Conservation (phyloP, 2,329 filamentous ascomycete species). For the Claviceps africana region DNA sequence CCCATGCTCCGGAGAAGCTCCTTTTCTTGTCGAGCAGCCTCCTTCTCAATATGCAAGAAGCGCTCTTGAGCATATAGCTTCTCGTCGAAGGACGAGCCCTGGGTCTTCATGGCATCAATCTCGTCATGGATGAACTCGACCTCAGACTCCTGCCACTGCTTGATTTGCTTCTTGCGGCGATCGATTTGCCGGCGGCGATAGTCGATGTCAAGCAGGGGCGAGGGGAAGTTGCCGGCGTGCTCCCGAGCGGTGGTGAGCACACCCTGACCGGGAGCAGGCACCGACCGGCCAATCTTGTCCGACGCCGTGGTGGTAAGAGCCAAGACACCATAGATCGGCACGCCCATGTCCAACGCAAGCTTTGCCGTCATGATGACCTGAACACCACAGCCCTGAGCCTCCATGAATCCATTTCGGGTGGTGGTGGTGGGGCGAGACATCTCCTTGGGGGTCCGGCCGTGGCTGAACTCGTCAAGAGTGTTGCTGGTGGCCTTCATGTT, state of each 20-base stretch:
- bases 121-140: constrained; percentile 87
- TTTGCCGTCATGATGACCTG: constrained; percentile 97
- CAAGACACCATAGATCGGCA: constrained; percentile 90
- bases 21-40: constrained; percentile 81
- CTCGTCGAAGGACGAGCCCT: constrained; percentile 62
- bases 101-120: constrained; percentile 75
- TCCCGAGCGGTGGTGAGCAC: constrained; percentile 91
- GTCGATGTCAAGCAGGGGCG: constrained; percentile 90
- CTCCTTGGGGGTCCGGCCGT: constrained; percentile 86
- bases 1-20: constrained; percentile 85
- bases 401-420: constrained; percentile 96
- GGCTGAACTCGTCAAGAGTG: constrained; percentile 87
- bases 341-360: constrained; percentile 94
- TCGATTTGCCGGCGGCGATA: constrained; percentile 94
- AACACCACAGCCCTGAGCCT: constrained; percentile 95
- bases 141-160: constrained; percentile 92
- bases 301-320: constrained; percentile 91
- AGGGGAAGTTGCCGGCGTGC: constrained; percentile 80
- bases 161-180: constrained; percentile 84
- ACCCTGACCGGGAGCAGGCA: constrained; percentile 92
- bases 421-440: constrained; percentile 98
- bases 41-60: constrained; percentile 67
- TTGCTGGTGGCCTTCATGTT: constrained; percentile 99
- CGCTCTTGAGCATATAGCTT: constrained; percentile 78
- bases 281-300: constrained; percentile 96